Conservation (phyloP, 169 alveolate species). For the Plasmodium billcollinsi region DNA sequence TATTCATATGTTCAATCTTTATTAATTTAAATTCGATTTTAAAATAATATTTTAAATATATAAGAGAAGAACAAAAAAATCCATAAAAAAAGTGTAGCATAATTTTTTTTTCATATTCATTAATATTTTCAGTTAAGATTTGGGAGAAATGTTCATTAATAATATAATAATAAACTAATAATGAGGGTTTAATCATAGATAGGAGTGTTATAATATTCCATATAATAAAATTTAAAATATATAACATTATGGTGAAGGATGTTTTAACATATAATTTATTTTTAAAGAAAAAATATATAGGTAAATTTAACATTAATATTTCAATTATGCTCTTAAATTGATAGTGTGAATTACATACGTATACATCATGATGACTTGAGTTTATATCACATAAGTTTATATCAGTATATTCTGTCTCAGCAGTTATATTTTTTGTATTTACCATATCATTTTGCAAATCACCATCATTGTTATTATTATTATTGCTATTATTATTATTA, state of each 20-base stretch:
- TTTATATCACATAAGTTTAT: slow-evolving; percentile 21
- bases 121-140: slow-evolving; percentile 39
- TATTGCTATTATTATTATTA: background rate
- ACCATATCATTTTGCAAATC: background rate
- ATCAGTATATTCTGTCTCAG: background rate
- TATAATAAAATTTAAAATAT: slow-evolving; percentile 29
- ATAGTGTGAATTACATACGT: slow-evolving; percentile 25
- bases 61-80: slow-evolving; percentile 37
- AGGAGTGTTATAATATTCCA: slow-evolving; percentile 31
- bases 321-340: slow-evolving; percentile 40
- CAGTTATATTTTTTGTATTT: background rate
- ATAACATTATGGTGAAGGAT: slow-evolving; percentile 29
- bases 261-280: slow-evolving; percentile 38
- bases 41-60: slow-evolving; percentile 55
- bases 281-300: slow-evolving; percentile 54
- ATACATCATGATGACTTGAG: slow-evolving; percentile 2
- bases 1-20: slow-evolving; percentile 26
- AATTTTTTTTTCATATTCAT: slow-evolving; percentile 25
- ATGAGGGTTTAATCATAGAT: slow-evolving; percentile 41
- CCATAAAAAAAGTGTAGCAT: slow-evolving; percentile 60
- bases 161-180: slow-evolving; percentile 42
- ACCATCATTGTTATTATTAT: background rate
- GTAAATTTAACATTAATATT: slow-evolving; percentile 35
- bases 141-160: slow-evolving; percentile 41
- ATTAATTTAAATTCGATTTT: slow-evolving; percentile 47